A percentile compares a stretch with the other conserved stretches of the same genome.
These are phyloP conservation scores for Porpolomopsis calyptriformis DNA, from an alignment of 768 basidiomycete genomes.

Conservation along the genomic window DNA sequence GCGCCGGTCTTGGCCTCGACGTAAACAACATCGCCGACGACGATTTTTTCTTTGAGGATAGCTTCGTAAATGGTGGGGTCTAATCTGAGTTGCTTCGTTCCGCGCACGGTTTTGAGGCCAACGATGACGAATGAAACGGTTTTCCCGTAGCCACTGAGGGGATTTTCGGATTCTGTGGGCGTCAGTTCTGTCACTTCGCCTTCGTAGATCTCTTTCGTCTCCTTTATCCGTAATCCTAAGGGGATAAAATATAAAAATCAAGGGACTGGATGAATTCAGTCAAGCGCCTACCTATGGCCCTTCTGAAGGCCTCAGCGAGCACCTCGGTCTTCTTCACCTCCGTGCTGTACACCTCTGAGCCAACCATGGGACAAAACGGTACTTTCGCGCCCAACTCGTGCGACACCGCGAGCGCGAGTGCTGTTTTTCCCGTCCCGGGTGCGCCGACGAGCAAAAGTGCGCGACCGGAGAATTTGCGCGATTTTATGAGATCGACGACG, in stretches of 20 bases:
- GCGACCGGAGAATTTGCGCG: slow-evolving; percentile 87
- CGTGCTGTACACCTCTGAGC: slow-evolving; percentile 90
- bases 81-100: slow-evolving; percentile 87
- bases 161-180: slow-evolving; percentile 94
- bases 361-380: slow-evolving; percentile 98
- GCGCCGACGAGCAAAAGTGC: slow-evolving; percentile 89
- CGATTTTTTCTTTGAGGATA: slow-evolving; percentile 93
- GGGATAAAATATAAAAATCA: slow-evolving; percentile 4
- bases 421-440: slow-evolving; percentile 97
- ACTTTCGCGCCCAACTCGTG: slow-evolving; percentile 93
- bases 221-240: slow-evolving; percentile 91
- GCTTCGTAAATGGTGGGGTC: slow-evolving; percentile 96
- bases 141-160: slow-evolving; percentile 94
- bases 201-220: slow-evolving; percentile 98
- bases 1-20: slow-evolving; percentile 90
- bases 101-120: slow-evolving; percentile 86
- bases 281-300: slow-evolving; percentile 75
- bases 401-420: slow-evolving; percentile 87
- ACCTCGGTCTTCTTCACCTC: slow-evolving; percentile 99
- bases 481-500: slow-evolving; percentile 80
- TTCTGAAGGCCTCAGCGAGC: slow-evolving; percentile 83
- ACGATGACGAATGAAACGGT: slow-evolving; percentile 97
- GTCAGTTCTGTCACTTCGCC: slow-evolving; percentile 97
- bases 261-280: neutral
- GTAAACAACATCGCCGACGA: slow-evolving; percentile 94